phyloP scores from a whole-genome alignment of 108 stramenopile species.

The Craspedostauros australis region DNA sequence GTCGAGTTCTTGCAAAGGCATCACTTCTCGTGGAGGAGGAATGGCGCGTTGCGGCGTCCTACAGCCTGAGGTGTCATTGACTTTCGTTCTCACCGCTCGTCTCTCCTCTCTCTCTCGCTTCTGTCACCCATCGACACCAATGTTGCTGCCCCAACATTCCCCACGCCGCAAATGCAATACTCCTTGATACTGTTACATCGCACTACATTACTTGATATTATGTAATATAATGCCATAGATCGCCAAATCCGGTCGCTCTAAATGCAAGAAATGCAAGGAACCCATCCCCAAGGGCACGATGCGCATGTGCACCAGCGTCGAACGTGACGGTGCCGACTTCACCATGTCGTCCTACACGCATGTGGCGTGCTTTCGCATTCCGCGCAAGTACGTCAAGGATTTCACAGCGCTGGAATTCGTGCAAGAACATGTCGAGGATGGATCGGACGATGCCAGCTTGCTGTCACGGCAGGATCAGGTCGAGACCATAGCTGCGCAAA shows the following conservation, averaged over 20 bases:
- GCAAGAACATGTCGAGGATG: constrained; percentile 36
- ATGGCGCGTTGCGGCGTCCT: no score
- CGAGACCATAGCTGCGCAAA: constrained; percentile 3
- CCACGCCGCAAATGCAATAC: no score
- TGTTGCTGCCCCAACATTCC: no score
- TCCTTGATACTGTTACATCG: no score
- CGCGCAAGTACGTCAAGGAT: constrained; percentile 26
- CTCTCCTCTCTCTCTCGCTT: no score
- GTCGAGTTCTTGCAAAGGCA: no score
- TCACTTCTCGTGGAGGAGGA: no score
- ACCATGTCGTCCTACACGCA: constrained; percentile 24
- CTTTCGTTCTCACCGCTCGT: no score
- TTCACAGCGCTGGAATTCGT: constrained; percentile 35
- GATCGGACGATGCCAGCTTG: constrained; percentile 13
- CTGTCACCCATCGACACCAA: no score
- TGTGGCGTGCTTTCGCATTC: constrained; percentile 46
- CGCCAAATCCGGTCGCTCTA: constrained; percentile 55
- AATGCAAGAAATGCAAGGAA: constrained; percentile 76
- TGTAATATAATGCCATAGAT: constrained; percentile 35
- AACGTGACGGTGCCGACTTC: constrained; percentile 4
- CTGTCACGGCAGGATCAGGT: background rate
- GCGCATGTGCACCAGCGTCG: constrained; percentile 28
- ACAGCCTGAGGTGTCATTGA: no score
- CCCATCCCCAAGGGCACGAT: constrained; percentile 51
- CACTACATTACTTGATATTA: no score